These are phyloP conservation scores for Chamaecrista fasciculata DNA, from an alignment of 306 rosid species.

Conservation along the genomic window DNA sequence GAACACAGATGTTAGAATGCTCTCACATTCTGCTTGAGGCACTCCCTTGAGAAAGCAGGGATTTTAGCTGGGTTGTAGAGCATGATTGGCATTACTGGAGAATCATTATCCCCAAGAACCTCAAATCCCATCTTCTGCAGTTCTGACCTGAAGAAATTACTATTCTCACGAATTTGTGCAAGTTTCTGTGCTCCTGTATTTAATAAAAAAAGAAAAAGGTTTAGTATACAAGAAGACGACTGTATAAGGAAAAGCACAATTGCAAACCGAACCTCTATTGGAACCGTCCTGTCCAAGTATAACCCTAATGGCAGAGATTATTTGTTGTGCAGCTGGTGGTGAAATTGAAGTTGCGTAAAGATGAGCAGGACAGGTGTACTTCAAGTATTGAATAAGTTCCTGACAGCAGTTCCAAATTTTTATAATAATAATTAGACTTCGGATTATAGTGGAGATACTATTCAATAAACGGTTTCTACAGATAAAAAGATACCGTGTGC, in stretches of 20 bases:
- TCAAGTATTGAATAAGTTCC: slow-evolving; percentile 78
- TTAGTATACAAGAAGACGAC: neutral
- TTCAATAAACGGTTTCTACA: neutral
- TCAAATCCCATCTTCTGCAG: slow-evolving; percentile 90
- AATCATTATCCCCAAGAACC: slow-evolving; percentile 77
- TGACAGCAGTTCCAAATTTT: slow-evolving; percentile 27
- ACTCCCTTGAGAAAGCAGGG: slow-evolving; percentile 95
- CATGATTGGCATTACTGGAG: slow-evolving; percentile 94
- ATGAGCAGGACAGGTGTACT: slow-evolving; percentile 88
- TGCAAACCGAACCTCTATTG: slow-evolving; percentile 59
- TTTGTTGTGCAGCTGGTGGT: slow-evolving; percentile 93
- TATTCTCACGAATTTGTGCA: slow-evolving; percentile 74
- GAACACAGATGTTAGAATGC: slow-evolving; percentile 6
- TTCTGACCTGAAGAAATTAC: slow-evolving; percentile 92
- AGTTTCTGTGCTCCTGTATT: slow-evolving; percentile 81
- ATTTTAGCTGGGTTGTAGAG: slow-evolving; percentile 89
- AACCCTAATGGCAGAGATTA: slow-evolving; percentile 75
- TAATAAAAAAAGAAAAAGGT: neutral
- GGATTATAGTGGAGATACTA: neutral
- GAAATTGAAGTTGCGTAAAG: slow-evolving; percentile 91
- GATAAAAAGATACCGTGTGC: neutral
- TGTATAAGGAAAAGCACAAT: neutral
- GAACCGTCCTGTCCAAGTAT: slow-evolving; percentile 95
- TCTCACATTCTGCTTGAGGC: slow-evolving; percentile 86
- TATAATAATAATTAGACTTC: slow-evolving; percentile 15